Conservation (phyloP, 225 moss, liverwort and hornwort genomes). For the Takakia lepidozioides region DNA sequence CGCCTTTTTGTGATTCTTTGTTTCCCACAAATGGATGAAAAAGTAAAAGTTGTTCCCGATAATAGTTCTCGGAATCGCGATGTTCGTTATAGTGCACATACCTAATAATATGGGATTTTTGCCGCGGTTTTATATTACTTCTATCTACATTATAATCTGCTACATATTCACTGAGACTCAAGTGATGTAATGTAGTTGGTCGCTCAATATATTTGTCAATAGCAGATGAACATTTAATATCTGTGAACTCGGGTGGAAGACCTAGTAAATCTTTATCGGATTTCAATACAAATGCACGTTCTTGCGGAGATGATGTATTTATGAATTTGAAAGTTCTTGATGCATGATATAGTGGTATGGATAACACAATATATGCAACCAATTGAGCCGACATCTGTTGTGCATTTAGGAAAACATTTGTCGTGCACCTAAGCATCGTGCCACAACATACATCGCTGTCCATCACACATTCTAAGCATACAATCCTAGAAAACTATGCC, state of each 20-base stretch:
- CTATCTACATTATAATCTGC: no score
- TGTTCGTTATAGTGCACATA: neutral
- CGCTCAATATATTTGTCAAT: no score
- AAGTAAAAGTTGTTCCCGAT: neutral
- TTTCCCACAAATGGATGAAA: neutral
- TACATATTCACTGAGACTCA: no score
- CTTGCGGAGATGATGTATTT: neutral
- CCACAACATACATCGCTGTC: no score
- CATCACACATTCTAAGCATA: no score
- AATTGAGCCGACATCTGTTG: conserved; percentile 2
- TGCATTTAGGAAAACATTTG: neutral
- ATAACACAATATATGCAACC: neutral
- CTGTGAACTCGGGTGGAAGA: neutral
- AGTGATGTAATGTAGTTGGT: no score
- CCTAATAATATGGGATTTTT: neutral
- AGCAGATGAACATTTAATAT: neutral
- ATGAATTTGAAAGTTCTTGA: neutral
- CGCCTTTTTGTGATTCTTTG: no score
- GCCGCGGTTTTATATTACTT: no score
- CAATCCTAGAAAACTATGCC: no score
- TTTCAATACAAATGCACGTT: neutral
- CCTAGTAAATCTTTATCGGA: neutral
- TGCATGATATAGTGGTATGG: neutral
- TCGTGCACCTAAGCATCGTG: no score
- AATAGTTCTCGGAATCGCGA: neutral